phyloP scores from a whole-genome alignment of 768 basidiomycete species.

The Tulasnella sp. region DNA sequence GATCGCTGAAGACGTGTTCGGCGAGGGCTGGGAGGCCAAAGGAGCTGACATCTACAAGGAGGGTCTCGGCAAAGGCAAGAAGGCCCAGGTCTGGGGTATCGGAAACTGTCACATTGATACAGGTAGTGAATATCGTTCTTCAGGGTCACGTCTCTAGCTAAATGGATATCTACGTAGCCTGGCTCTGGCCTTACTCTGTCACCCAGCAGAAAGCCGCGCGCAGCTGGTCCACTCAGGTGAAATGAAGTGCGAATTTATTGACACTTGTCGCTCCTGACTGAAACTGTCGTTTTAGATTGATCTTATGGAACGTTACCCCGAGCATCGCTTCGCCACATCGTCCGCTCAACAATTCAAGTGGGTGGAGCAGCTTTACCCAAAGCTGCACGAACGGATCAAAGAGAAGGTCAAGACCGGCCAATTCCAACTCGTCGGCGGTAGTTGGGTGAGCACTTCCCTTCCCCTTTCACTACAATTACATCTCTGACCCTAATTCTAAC shows the following conservation, averaged over 20 bases:
- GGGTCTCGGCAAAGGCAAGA: conserved; percentile 27
- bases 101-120: conserved; percentile 72
- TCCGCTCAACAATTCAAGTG: conserved; percentile 92
- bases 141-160: neutral
- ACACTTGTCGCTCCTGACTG: neutral
- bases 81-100: conserved; percentile 67
- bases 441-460: conserved; percentile 54
- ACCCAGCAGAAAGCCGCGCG: conserved; percentile 97
- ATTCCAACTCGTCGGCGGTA: conserved; percentile 83
- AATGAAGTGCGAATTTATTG: neutral
- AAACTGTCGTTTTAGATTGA: conserved; percentile 37
- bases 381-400: conserved; percentile 70
- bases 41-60: conserved; percentile 62
- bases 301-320: conserved; percentile 93
- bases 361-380: conserved; percentile 84
- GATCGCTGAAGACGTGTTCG: conserved; percentile 72
- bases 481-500: neutral
- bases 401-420: conserved; percentile 61
- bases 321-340: conserved; percentile 75
- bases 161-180: conserved; percentile 1
- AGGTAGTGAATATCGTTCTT: conserved; percentile 38
- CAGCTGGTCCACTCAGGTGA: conserved; percentile 90
- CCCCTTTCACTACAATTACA: neutral
- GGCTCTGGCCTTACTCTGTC: conserved; percentile 87
- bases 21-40: conserved; percentile 70